Percentiles rank a stretch among this genome's conserved stretches.
These are phyloP conservation scores for Danielozyma ontarioensis DNA, from an alignment of 805 yeast genomes.

Conservation along the genomic window DNA sequence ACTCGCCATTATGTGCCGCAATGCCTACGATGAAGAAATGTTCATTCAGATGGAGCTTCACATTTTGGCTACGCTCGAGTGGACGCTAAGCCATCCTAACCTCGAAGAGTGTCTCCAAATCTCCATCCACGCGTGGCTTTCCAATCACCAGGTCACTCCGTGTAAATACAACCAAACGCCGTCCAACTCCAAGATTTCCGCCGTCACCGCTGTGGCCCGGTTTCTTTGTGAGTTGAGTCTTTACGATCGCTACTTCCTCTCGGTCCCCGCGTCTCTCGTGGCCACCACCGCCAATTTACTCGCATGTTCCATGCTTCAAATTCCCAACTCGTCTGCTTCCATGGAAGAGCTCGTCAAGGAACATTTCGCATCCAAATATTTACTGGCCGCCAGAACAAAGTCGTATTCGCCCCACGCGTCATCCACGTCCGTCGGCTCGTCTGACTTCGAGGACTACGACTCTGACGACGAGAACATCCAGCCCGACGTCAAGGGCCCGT, in stretches of 20 bases:
- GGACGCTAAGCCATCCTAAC: constrained; percentile 43
- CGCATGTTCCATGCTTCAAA: constrained; percentile 50
- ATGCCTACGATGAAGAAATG: constrained; percentile 53
- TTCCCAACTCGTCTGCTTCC: constrained; percentile 38
- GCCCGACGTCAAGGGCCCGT: constrained; percentile 42
- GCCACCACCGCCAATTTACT: constrained; percentile 46
- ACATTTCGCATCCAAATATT: background rate
- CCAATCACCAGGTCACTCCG: constrained; percentile 17
- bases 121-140: constrained; percentile 33
- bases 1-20: constrained; percentile 51
- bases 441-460: constrained; percentile 7
- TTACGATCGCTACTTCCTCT: constrained; percentile 45
- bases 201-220: constrained; percentile 49
- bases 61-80: constrained; percentile 36
- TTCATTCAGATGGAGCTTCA: constrained; percentile 44
- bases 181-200: constrained; percentile 35
- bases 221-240: constrained; percentile 50
- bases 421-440: constrained; percentile 1
- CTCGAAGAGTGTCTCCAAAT: constrained; percentile 48
- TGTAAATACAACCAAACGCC: constrained; percentile 15
- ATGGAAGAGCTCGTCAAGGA: constrained; percentile 19
- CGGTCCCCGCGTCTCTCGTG: constrained; percentile 41
- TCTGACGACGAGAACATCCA: constrained; percentile 33
- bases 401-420: constrained; percentile 1
- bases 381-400: constrained; percentile 1